Percentiles rank a stretch among this genome's conserved stretches.
These are phyloP conservation scores for Salix brachista DNA, from an alignment of 345 rosid species.

Conservation along the genomic window DNA sequence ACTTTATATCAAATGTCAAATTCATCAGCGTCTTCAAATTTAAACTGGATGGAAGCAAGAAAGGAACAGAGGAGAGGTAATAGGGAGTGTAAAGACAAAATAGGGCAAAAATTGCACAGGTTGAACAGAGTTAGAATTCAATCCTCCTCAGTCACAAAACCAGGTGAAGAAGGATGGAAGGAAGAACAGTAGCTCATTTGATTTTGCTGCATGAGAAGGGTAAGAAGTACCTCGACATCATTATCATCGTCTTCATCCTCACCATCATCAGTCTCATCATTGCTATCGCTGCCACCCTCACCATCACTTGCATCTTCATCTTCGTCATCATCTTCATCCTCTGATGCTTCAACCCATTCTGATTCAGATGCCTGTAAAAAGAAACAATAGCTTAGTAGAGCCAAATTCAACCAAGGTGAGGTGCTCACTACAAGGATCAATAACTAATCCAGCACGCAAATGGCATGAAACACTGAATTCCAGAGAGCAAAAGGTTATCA, in stretches of 20 bases:
- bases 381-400: neutral
- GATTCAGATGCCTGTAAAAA: slow-evolving; percentile 69
- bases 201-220: slow-evolving; percentile 13
- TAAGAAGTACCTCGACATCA: slow-evolving; percentile 37
- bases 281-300: slow-evolving; percentile 47
- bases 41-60: neutral
- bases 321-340: slow-evolving; percentile 80
- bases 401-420: slow-evolving; percentile 2
- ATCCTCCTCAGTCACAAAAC: neutral
- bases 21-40: neutral
- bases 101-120: neutral
- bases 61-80: neutral
- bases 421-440: slow-evolving; percentile 7
- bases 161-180: neutral
- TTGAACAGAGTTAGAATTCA: no score
- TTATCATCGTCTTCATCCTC: slow-evolving; percentile 46
- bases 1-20: neutral
- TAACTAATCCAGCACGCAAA: neutral
- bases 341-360: slow-evolving; percentile 88
- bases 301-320: slow-evolving; percentile 54
- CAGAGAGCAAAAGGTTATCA: neutral
- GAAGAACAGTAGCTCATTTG: neutral
- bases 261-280: slow-evolving; percentile 51
- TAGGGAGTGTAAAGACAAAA: neutral
- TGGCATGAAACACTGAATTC: neutral